A percentile compares a stretch with the other conserved stretches of the same genome.
These are phyloP conservation scores for Parmelia sp. DNA, from an alignment of 495 filamentous ascomycete species.

Conservation along the genomic window DNA sequence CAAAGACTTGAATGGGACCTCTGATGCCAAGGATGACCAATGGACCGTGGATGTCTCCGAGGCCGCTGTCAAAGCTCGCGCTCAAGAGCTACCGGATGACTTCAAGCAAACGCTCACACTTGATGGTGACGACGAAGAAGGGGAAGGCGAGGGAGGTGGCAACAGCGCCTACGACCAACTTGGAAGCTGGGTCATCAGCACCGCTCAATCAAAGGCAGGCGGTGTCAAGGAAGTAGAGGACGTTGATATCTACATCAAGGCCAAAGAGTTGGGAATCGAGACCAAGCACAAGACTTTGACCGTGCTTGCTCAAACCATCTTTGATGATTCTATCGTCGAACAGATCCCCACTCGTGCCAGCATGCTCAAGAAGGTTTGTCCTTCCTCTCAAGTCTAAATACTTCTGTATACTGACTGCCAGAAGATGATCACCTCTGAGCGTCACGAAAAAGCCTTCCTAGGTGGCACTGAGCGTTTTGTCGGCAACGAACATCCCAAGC, in stretches of 20 bases:
- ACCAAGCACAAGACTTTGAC: conserved; percentile 87
- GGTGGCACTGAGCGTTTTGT: conserved; percentile 93
- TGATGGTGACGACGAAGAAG: conserved; percentile 69
- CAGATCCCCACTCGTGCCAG: conserved; percentile 74
- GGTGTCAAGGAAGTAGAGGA: conserved; percentile 70
- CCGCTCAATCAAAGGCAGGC: conserved; percentile 61
- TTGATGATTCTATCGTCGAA: conserved; percentile 80
- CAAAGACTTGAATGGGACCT: conserved; percentile 61
- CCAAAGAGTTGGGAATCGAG: conserved; percentile 89
- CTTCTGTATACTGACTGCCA: background rate
- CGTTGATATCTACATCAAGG: conserved; percentile 90
- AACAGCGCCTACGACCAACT: conserved; percentile 84
- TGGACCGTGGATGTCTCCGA: conserved; percentile 95
- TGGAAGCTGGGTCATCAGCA: conserved; percentile 81
- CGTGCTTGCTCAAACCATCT: conserved; percentile 89
- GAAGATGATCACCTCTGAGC: conserved; percentile 77
- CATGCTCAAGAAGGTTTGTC: conserved; percentile 76
- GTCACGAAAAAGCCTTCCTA: conserved; percentile 94
- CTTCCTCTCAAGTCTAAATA: background rate
- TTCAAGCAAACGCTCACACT: conserved; percentile 84
- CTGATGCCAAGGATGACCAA: conserved; percentile 71
- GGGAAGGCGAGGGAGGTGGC: conserved; percentile 67
- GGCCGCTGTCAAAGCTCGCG: conserved; percentile 89
- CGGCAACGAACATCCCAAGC: conserved; percentile 70
- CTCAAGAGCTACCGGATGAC: conserved; percentile 80